These are phyloP conservation scores for Phytopythium litorale DNA, from an alignment of 352 stramenopile species.

Conservation along the genomic window DNA sequence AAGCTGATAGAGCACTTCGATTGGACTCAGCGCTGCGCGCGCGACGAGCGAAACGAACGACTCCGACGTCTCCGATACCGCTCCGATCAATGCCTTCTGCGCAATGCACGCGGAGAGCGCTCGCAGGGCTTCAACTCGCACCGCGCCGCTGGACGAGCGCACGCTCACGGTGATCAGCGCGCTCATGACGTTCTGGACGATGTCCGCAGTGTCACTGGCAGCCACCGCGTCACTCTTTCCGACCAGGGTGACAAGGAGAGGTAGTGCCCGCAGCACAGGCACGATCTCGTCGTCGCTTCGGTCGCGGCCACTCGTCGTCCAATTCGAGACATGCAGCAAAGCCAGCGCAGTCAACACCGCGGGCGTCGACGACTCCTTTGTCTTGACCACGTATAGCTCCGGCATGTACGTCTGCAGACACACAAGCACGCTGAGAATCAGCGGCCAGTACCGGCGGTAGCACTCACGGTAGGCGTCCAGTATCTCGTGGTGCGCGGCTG, in stretches of 20 bases:
- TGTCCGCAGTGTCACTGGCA: not conserved
- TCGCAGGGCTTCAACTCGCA: constrained; percentile 37
- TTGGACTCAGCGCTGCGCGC: constrained; percentile 38
- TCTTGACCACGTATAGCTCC: constrained; percentile 9
- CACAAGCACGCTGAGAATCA: constrained; percentile 6
- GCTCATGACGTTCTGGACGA: constrained; percentile 19
- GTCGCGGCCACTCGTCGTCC: constrained; percentile 22
- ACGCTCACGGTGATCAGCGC: constrained; percentile 35
- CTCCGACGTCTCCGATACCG: not conserved
- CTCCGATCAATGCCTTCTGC: not conserved
- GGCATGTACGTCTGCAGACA: constrained; percentile 7
- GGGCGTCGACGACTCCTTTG: constrained; percentile 15
- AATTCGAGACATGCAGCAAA: constrained; percentile 47
- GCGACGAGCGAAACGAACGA: constrained; percentile 23
- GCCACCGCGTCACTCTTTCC: not conserved
- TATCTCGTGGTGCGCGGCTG: not conserved
- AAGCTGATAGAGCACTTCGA: constrained; percentile 34
- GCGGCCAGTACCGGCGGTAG: constrained; percentile 4
- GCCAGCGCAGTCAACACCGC: constrained; percentile 29
- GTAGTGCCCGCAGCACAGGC: constrained; percentile 30
- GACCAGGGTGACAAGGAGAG: constrained; percentile 26
- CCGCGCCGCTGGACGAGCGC: constrained; percentile 17
- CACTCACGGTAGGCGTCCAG: constrained; percentile 6
- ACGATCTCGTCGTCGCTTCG: constrained; percentile 26
- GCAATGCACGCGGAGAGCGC: constrained; percentile 38